Conservation (phyloP, 2,329 filamentous ascomycete species). For the Colletotrichum magnum region DNA sequence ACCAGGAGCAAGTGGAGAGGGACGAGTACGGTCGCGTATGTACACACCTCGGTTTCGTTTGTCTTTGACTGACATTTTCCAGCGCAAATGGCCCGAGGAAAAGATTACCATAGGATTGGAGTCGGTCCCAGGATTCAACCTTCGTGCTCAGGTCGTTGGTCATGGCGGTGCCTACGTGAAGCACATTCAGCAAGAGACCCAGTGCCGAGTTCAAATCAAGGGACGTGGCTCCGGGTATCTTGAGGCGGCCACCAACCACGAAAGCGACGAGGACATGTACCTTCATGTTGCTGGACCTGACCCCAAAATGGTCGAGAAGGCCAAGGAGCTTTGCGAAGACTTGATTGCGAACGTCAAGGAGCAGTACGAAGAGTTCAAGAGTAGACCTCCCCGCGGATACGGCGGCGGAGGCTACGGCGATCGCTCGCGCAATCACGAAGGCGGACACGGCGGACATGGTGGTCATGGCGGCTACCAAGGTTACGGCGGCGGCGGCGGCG, state of each 20-base stretch:
- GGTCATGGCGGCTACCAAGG: conserved; percentile 55
- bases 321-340: conserved; percentile 90
- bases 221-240: conserved; percentile 95
- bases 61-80: conserved; percentile 39
- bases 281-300: conserved; percentile 97
- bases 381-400: conserved; percentile 78
- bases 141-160: conserved; percentile 95
- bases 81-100: conserved; percentile 99
- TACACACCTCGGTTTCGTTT: conserved; percentile 34
- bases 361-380: conserved; percentile 93
- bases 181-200: conserved; percentile 95
- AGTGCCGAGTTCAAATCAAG: conserved; percentile 98
- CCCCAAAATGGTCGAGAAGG: conserved; percentile 85
- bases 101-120: conserved; percentile 93
- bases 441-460: conserved; percentile 57
- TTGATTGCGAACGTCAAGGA: conserved; percentile 88
- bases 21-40: conserved; percentile 91
- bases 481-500: conserved; percentile 43
- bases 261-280: conserved; percentile 97
- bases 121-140: conserved; percentile 92
- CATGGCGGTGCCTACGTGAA: conserved; percentile 97
- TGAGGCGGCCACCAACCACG: conserved; percentile 86
- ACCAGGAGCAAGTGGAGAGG: conserved; percentile 85
- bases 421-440: conserved; percentile 55
- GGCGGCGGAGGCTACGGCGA: conserved; percentile 63